Evolutionary conservation across 202 grass and related monocot species (phyloP).

Genomic region (Zizania palustris): DNA sequence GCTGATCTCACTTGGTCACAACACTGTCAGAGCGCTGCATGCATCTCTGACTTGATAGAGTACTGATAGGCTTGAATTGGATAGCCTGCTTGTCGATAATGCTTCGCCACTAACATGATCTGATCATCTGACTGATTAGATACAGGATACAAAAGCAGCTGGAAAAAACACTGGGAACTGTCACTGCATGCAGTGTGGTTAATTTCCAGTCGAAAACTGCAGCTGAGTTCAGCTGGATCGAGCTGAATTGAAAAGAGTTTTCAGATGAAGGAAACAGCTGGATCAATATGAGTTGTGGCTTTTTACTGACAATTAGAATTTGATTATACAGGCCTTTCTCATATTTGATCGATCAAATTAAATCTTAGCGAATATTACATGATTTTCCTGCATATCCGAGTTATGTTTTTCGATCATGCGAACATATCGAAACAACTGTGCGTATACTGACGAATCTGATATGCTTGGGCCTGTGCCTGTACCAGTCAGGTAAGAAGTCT

Average conservation of each 20-base stretch:
- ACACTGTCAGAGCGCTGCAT: not conserved
- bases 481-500: too few relatives aligned
- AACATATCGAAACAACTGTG: not conserved
- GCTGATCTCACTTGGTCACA: not conserved
- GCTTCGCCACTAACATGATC: not conserved
- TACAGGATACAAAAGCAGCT: constrained; percentile 5
- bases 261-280: not conserved
- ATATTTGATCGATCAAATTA: not conserved
- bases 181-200: not conserved
- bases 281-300: not conserved
- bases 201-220: too few relatives aligned
- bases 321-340: not conserved
- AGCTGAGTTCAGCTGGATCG: too few relatives aligned
- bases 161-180: not conserved
- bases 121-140: not conserved
- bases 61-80: constrained; percentile 5
- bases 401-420: not conserved
- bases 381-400: not conserved
- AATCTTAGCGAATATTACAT: not conserved
- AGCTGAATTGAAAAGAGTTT: too few relatives aligned
- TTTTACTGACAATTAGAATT: not conserved
- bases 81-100: not conserved
- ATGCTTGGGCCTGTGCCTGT: not conserved
- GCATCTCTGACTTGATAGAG: not conserved
- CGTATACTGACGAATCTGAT: not conserved